Evolutionary conservation across 176 grass and related monocot species (phyloP).

Genomic region (Carex pumila): DNA sequence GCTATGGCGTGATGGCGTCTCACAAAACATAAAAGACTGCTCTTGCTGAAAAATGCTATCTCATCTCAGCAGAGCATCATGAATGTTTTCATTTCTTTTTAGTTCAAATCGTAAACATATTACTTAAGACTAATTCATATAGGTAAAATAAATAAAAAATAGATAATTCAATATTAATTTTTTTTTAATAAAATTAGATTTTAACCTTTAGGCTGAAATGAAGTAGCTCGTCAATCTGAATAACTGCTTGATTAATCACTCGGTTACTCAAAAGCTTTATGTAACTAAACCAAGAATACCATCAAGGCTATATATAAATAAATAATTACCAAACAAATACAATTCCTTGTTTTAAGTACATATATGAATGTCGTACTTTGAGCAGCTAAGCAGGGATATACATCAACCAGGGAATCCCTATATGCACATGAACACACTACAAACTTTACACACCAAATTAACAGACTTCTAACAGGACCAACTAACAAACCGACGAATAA

Average conservation of each 20-base stretch:
- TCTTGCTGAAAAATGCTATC: neutral
- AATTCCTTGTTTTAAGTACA: slow-evolving; percentile 49
- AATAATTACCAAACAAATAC: slow-evolving; percentile 34
- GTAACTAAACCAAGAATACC: neutral
- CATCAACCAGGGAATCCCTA: slow-evolving; percentile 37
- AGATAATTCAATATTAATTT: neutral
- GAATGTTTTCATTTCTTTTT: neutral
- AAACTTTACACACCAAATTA: slow-evolving; percentile 44
- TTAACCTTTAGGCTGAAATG: neutral
- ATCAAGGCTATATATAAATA: neutral
- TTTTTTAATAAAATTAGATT: neutral
- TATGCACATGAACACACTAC: slow-evolving; percentile 51
- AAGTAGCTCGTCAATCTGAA: neutral
- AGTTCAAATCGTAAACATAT: neutral
- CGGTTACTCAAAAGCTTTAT: neutral
- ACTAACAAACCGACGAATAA: neutral
- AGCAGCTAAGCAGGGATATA: slow-evolving; percentile 39
- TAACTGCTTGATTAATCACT: neutral
- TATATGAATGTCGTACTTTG: slow-evolving; percentile 34
- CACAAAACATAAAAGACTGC: too few species aligned
- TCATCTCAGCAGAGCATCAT: neutral
- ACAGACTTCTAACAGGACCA: slow-evolving; percentile 28
- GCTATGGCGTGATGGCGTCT: neutral
- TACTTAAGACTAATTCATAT: neutral
- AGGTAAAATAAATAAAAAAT: neutral